A percentile compares a stretch with the other conserved stretches of the same genome.
Evolutionary conservation across 2,329 filamentous ascomycete species (phyloP).

Genomic region (Dothideomycetes sp.): DNA sequence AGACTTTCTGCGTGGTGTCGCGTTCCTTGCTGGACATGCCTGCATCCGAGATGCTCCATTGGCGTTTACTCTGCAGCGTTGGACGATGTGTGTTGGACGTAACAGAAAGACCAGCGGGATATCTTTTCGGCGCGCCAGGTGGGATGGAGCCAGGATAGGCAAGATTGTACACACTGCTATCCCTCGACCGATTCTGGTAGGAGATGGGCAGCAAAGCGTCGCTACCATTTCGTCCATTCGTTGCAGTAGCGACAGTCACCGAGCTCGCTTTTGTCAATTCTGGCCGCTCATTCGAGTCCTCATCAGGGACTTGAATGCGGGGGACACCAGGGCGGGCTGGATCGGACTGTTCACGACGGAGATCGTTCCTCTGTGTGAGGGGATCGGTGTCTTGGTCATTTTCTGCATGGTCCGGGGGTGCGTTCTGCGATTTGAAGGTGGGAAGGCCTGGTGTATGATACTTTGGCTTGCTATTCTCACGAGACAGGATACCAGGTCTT

Average conservation of each 20-base stretch:
- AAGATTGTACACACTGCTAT: not conserved
- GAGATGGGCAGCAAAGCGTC: not conserved
- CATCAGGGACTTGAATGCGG: constrained; percentile 30
- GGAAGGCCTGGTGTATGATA: constrained; percentile 37
- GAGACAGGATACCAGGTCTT: constrained; percentile 17
- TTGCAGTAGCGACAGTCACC: constrained; percentile 1
- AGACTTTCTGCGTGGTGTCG: constrained; percentile 32
- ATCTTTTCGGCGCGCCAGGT: no score
- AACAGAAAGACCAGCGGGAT: no score
- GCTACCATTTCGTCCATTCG: not conserved
- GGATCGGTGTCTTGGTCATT: constrained; percentile 24
- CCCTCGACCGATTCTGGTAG: not conserved
- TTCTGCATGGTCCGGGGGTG: constrained; percentile 17
- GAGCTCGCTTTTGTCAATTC: not conserved
- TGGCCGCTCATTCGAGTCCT: not conserved
- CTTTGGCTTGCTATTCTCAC: constrained; percentile 26
- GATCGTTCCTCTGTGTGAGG: constrained; percentile 30
- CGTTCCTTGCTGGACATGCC: no score
- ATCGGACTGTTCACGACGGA: constrained; percentile 26
- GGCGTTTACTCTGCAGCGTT: constrained; percentile 26
- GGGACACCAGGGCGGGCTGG: constrained; percentile 36
- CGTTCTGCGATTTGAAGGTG: constrained; percentile 36
- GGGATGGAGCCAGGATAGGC: not conserved
- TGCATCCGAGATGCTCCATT: constrained; percentile 49
- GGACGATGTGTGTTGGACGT: not conserved